Percentiles rank a stretch among this genome's conserved stretches.
Evolutionary conservation across 208 protist species (phyloP).

Genomic region (Vickermania spadyakhi): DNA sequence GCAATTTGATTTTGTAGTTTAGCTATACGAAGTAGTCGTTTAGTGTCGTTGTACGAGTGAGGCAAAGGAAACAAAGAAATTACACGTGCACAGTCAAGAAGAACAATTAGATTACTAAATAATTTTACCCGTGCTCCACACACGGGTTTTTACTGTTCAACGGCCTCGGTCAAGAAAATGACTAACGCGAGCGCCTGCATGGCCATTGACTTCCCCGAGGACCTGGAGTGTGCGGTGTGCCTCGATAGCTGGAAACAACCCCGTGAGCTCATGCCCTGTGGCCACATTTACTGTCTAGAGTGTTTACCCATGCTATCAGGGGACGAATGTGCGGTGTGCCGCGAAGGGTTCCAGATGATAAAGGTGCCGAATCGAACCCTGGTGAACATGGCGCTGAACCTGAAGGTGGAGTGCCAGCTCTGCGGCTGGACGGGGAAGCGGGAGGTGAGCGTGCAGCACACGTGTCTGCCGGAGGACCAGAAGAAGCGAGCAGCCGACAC

Average conservation of each 20-base stretch:
- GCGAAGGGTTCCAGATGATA: constrained; percentile 13
- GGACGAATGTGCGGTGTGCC: constrained; percentile 49
- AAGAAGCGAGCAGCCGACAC: not conserved
- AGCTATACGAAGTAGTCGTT: too few species aligned
- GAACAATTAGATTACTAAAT: too few species aligned
- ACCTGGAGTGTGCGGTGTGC: constrained; percentile 14
- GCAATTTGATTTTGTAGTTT: too few species aligned
- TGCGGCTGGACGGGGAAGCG: constrained; percentile 66
- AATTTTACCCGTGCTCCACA: too few species aligned
- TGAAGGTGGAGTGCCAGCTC: constrained; percentile 35
- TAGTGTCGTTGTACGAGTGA: too few species aligned
- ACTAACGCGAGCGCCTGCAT: constrained; percentile 4
- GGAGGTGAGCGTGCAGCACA: constrained; percentile 20
- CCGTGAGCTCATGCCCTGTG: constrained; percentile 28
- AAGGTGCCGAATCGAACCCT: constrained; percentile 50
- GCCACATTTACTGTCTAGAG: constrained; percentile 53
- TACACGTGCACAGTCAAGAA: too few species aligned
- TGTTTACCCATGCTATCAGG: constrained; percentile 24
- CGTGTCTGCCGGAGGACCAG: constrained; percentile 6
- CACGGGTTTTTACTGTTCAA: too few species aligned
- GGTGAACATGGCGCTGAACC: constrained; percentile 52
- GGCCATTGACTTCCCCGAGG: constrained; percentile 9
- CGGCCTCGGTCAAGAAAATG: too few species aligned
- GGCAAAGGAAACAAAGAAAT: too few species aligned
- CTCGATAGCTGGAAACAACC: constrained; percentile 14